Evolutionary conservation across 2,329 filamentous ascomycete genomes (phyloP), one percentile per base, ranked within the genome.

Genomic region (Scortechinia acanthostroma): DNA sequence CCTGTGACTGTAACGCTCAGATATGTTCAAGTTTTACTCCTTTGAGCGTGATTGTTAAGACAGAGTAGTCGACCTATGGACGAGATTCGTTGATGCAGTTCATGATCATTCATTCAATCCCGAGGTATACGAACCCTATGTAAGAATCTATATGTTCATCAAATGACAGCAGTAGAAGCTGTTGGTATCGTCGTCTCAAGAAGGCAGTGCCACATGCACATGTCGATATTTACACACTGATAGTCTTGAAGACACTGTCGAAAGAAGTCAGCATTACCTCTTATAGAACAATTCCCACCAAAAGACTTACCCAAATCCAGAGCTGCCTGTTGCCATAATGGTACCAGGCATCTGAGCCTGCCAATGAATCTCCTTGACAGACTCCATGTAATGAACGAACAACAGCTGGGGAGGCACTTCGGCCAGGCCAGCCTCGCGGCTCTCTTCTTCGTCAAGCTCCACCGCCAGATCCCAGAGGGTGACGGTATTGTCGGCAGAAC

Each of bases 401-500:
- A 88, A 63, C 52, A 88, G 58, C 57, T 88, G 84, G 5, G 83
- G 80, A 42, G 84, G 84, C 20, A 87, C 80, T 48, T 86, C 83
- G 46, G 77, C 74, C 22, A 78, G 70, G 42, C 77, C 80, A 3
- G 76, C 79, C 17, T 84, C 78, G 50, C 71, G 76, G 53, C 74
- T 83, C 64, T 88, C 84, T 56, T 88, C 84, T 53, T 86, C 83
- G 53, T 88, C 84, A 44, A 88, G 58, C 61, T 88, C 84, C 42
- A 88, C 83, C 2, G 81, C 80, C 58, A 88, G 57, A 75, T 88
- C 84, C 83, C 83, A 88, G 14, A 88, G 60, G 2, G 84, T 86
- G n/a, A 87, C 68, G 0, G 83, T 87, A 58, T 83, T 83, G 61
- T 88, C 84, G 42, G 80, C 84, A 3, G 80, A 79, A 44, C 78